Evolutionary conservation across 805 yeast genomes (phyloP).

Genomic region (Saturnispora diversa): DNA sequence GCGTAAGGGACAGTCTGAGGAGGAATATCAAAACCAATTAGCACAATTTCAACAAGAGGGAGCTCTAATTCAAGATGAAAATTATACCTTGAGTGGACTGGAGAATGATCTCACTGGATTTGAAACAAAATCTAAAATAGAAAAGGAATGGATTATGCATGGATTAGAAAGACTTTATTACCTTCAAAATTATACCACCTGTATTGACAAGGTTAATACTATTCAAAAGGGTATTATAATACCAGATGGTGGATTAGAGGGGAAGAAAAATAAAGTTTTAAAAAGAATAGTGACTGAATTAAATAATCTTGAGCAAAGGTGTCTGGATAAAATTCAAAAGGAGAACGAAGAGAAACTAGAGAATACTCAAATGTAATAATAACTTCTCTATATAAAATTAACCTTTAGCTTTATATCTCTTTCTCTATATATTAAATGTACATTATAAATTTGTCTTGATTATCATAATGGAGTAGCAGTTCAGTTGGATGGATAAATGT

Average conservation of each 20-base stretch:
- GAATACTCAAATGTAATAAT: constrained; percentile 1
- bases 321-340: constrained; percentile 19
- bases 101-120: constrained; percentile 18
- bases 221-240: constrained; percentile 26
- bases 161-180: constrained; percentile 60
- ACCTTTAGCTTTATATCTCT: not conserved
- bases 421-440: too few species aligned
- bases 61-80: constrained; percentile 33
- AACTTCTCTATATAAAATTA: not conserved
- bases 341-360: too few species aligned
- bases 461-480: too few species aligned
- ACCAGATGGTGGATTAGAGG: constrained; percentile 20
- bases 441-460: too few species aligned
- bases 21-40: constrained; percentile 48
- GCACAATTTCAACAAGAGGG: constrained; percentile 45
- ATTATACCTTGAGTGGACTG: constrained; percentile 12
- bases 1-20: constrained; percentile 67
- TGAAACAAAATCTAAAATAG: constrained; percentile 38
- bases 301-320: constrained; percentile 35
- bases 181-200: constrained; percentile 40
- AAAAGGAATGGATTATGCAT: constrained; percentile 46
- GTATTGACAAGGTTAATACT: constrained; percentile 37
- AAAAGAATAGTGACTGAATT: constrained; percentile 47
- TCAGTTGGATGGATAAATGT: constrained; percentile 25
- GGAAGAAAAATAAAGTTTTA: constrained; percentile 34